Percentiles rank a stretch among this genome's conserved stretches.
These are phyloP conservation scores for Penicillium sp. DNA, from an alignment of 2,329 filamentous ascomycete species.

Conservation along the genomic window DNA sequence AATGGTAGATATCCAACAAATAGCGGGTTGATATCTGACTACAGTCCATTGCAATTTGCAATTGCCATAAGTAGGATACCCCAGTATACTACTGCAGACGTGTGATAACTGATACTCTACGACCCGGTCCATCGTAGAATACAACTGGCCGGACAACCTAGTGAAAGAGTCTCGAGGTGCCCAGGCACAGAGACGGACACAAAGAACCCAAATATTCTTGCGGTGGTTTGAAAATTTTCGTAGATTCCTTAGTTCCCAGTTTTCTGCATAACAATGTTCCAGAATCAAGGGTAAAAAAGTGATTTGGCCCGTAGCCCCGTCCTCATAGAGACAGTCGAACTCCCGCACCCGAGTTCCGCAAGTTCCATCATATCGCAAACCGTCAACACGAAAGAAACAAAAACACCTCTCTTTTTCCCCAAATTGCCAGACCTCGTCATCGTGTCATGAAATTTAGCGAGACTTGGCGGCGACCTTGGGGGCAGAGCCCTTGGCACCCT, in stretches of 20 bases:
- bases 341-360: constrained; percentile 34
- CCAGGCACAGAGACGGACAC: background rate
- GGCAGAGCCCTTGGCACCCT: constrained; percentile 89
- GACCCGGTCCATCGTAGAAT: background rate
- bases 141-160: background rate
- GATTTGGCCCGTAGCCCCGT: constrained; percentile 27
- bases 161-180: background rate
- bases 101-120: background rate
- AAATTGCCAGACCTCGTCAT: constrained; percentile 30
- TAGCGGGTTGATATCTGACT: background rate
- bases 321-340: constrained; percentile 33
- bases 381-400: constrained; percentile 31
- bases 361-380: constrained; percentile 39
- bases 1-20: background rate
- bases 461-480: constrained; percentile 84
- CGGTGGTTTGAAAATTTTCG: constrained; percentile 30
- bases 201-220: constrained; percentile 21
- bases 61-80: background rate
- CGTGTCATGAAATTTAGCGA: constrained; percentile 66
- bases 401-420: constrained; percentile 36
- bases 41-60: background rate
- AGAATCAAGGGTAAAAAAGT: constrained; percentile 31
- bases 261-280: constrained; percentile 36
- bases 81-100: background rate
- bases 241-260: constrained; percentile 37